Evolutionary conservation across 148 eudicot genomes (phyloP), one percentile per base, ranked within the genome.

Genomic region (Oxyria digyna): DNA sequence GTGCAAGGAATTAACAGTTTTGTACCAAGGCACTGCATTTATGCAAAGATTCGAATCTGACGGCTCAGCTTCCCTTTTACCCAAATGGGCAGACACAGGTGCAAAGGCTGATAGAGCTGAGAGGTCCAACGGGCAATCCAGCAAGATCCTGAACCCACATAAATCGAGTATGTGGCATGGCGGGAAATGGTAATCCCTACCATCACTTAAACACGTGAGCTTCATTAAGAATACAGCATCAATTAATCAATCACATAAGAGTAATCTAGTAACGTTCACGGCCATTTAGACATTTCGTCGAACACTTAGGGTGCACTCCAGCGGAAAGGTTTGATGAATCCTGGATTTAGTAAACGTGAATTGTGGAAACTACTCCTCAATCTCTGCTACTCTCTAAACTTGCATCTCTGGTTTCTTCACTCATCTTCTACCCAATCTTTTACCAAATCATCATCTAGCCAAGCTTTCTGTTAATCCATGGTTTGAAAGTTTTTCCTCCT

Each of bases 121-220:
- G 75, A 92, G 89, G 83, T 92, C 97, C 77, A 92, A 70, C 5
- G 97, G 97, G 73, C 89, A 92, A 77, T 92, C 96, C 67, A 89
- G 79, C 54, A 92, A 75, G 66, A 92, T 54, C 41, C 77, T 79
- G 62, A 87, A 83, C 23, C 96, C 97, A 52, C 78, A 78, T 9
- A 89, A 71, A 71, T 83, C 73, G 57, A 87, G 42, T 4, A 89
- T 81, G 73, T 87, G 81, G 80, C 91, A 85, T 24, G 96, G 84
- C 14, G 97, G 96, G 73, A 83, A 84, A 72, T 89, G 68, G 72
- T 74, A 89, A 20, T 87, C 89, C 67, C 72, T 71, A 20, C 93
- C 91, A 78, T 87, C 79, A 70, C 88, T 92, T 50, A 92, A 75
- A 76, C 97, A 87, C 71, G 87, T 87, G 20, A 59, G 21, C 65